Evolutionary conservation across 257 asterid species (phyloP), one percentile per base, ranked within the genome.

Genomic region (Euphrasia confusa): DNA sequence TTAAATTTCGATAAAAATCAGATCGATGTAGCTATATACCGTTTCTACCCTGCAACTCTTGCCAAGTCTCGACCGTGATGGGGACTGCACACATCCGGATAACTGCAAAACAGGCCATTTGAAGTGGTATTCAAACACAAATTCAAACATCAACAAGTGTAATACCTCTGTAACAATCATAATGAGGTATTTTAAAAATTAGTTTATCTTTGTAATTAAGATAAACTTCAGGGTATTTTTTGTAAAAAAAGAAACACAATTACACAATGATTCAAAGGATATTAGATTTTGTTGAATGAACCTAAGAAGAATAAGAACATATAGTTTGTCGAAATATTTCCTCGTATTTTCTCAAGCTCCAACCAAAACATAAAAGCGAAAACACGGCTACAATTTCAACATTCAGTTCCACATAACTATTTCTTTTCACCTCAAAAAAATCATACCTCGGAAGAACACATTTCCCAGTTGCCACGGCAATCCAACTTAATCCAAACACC

Each of bases 371-470:
- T 35, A 6, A 35, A 35, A 35, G 40, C 8, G 40, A 42, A 42
- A 42, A 9, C 11, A 10, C 10, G 49, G 40, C 40, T 10, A 12
- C 49, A 10, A 42, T 42, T 11, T 42, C 49, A 42, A 42, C 4
- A 11, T 11, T 42, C 49, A 4, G 49, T 12, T 42, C 5, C 49
- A 11, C 49, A 3, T 10, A 42, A 10, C 40, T 35, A 35, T 42
- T 10, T 10, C 49, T 2, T 42, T 42, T 10, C 11, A 42, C 4
- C 2, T 4, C 4, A 2, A 55, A 55, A 2, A 55, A 55, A 55
- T 55, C 56, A 27, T 68, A 76, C 75, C 70, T 69, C 64, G 2
- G 2, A 24, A 60, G 39, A 66, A 60, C 63, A 37, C 48, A 58
- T 45, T 45, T 54, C 24, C 24, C 24, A 21, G 24, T 21, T 59